These are phyloP conservation scores for Trichoderma cornu-damae DNA, from an alignment of 2,329 filamentous ascomycete species.

Conservation along the genomic window DNA sequence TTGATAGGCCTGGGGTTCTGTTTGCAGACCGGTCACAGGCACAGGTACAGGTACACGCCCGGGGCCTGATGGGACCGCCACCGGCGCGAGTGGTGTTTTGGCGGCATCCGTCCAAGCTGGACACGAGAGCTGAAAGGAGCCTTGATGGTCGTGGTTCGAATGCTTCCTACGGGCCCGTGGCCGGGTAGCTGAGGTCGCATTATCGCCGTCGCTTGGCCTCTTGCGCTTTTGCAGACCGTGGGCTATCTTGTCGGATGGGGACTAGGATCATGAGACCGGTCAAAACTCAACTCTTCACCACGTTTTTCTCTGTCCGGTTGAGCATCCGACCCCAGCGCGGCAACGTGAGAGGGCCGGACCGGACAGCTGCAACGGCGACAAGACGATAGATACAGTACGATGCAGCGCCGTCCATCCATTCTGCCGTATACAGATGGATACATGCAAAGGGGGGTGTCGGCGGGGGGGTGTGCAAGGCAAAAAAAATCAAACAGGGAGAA, in stretches of 20 bases:
- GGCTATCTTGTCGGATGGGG: not conserved
- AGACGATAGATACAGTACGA: too few relatives aligned
- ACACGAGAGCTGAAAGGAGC: not conserved
- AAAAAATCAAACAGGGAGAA: not conserved
- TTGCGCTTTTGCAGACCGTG: conserved; percentile 14
- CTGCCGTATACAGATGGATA: not conserved
- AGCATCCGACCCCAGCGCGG: conserved; percentile 9
- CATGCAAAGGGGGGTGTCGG: conserved; percentile 14
- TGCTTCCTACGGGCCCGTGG: not conserved
- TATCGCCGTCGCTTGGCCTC: not conserved
- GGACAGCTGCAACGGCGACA: not conserved
- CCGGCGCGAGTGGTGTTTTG: not conserved
- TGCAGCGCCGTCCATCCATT: not conserved
- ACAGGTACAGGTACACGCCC: conserved; percentile 1
- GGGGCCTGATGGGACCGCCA: not conserved
- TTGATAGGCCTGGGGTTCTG: conserved; percentile 11
- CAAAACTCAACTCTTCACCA: conserved; percentile 8
- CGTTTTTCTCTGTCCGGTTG: conserved; percentile 3
- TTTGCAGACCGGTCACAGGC: conserved; percentile 1
- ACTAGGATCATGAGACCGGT: conserved; percentile 16
- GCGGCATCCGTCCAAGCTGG: not conserved
- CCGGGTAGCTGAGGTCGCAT: not conserved
- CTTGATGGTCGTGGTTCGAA: not conserved
- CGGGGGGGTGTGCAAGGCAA: conserved; percentile 7
- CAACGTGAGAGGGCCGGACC: not conserved